Evolutionary conservation across 1,139 yeast genomes (phyloP).

Genomic region (Wickerhamomyces sp.): DNA sequence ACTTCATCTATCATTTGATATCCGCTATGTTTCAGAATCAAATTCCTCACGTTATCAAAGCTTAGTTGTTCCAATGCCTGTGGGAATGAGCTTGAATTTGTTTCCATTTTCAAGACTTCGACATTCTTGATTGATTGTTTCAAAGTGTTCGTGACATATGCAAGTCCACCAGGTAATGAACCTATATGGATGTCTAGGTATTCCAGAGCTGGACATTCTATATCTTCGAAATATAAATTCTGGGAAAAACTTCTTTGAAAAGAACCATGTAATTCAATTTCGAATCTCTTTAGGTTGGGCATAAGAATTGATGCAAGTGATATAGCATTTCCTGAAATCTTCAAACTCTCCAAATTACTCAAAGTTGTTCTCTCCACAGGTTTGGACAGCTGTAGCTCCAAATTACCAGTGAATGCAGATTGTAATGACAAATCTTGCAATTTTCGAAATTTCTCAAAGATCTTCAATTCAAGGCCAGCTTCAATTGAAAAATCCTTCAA

Average conservation of each 20-base stretch:
- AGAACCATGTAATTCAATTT: slow-evolving; percentile 14
- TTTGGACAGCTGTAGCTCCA: slow-evolving; percentile 3
- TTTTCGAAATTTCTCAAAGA: slow-evolving; percentile 13
- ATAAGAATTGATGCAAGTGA: slow-evolving; percentile 6
- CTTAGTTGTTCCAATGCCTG: slow-evolving; percentile 7
- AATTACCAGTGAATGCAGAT: slow-evolving; percentile 15
- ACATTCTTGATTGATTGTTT: slow-evolving; percentile 2
- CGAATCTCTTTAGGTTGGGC: slow-evolving; percentile 8
- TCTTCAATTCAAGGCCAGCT: slow-evolving; percentile 12
- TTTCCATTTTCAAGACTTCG: slow-evolving; percentile 3
- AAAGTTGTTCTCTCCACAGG: slow-evolving; percentile 2
- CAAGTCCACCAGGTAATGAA: slow-evolving; percentile 12
- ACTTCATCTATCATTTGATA: slow-evolving; percentile 8
- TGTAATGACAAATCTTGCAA: slow-evolving; percentile 13
- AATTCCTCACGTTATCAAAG: slow-evolving; percentile 2
- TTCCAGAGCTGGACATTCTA: slow-evolving; percentile 7
- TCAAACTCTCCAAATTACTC: slow-evolving; percentile 5
- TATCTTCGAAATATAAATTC: slow-evolving; percentile 10
- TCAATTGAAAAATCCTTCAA: slow-evolving; percentile 18
- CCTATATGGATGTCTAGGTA: slow-evolving; percentile 11
- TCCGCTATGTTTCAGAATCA: slow-evolving; percentile 13
- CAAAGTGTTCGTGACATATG: slow-evolving; percentile 7
- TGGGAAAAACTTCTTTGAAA: slow-evolving; percentile 12
- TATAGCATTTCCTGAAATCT: slow-evolving; percentile 16
- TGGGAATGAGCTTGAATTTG: slow-evolving; percentile 12